Base-by-base conservation (phyloP, 176 grass and related monocot genomes). In the Chloris gayana region DNA sequence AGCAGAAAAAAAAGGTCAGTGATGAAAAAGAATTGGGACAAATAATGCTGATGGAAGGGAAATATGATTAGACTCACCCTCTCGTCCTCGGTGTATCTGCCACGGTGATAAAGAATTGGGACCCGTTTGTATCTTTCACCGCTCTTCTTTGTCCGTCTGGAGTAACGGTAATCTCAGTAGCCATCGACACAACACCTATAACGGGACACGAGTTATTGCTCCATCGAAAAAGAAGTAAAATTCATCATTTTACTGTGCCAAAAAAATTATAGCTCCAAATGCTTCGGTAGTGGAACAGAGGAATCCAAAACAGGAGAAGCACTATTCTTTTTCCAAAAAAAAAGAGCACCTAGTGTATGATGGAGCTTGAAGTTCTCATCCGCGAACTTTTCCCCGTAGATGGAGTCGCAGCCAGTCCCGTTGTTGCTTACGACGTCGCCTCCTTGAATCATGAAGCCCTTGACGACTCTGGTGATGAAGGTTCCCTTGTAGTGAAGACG, bases 21-120 rank as follows among this genome's bases (percentile, higher is more conserved):
- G 41, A 44, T 44, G 41, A 44, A 44, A 44, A 44, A 44, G 9
- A 9, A 9, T 44, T 44, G 12, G 11, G 12, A 44, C 41, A 44
- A 12, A 44, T 42, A 10, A 42, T 11, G 10, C 41, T 42, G 1
- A 10, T 1, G 46, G 13, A 49, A 17, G 1, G 46, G 46, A 49
- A 49, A 3, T 15, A 14, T 9, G 4, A 54, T 54, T 22, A 10
- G 41, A 29, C 58, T 61, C 62, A 94, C 92, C 64, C 64, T 71
- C 85, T 88, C 5, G 90, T 91, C 25, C 76, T 74, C 10, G 33
- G 4, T 37, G 64, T 35, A 6, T 67, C 64, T 9, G 85, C 86
- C 31, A 88, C 82, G 27, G 92, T 94, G 75, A 94, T 91, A 50
- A 86, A 94, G 78, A 91, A 91, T 60, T 94, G 86, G 13, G 76